Evolutionary conservation across 305 asterid genomes (phyloP), one percentile per base, ranked within the genome.

Genomic region (Solanum aculeatissimum): DNA sequence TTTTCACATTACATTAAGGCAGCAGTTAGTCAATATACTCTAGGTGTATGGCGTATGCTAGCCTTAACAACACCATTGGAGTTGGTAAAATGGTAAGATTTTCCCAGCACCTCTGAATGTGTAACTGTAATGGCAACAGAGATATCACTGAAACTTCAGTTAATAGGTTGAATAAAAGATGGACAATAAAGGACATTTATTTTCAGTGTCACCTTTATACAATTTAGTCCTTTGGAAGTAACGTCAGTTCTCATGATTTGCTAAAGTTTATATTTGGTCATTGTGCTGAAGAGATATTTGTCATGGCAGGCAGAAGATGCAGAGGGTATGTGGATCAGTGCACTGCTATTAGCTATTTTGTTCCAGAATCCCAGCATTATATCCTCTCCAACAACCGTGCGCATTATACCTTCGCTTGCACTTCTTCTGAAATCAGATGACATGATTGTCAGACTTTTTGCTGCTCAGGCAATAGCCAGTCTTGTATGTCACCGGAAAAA

Each of bases 401-500:
- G 94, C 88, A 89, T 94, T n/a, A 92, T 95, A 89, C 98, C 99
- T 9, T 94, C 91, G 69, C 95, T 97, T 49, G 94, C 98, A 62
- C 94, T 86, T 91, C 90, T 97, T 90, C 86, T 95, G 83, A 91
- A 94, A 92, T 90, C 97, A 54, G 99, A 95, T 82, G 99, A 95
- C 86, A 89, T 92, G 32, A 94, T 97, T 60, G 92, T 87, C 91
- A 90, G 97, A 88, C 92, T 95, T 87, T 95, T 97, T 90, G 97
- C 99, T 81, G 98, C 98, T 69, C 99, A 97, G 86, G 99, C 95
- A 68, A 93, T 94, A 85, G 92, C 97, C 70, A 97, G 98, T 89
- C 98, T 97, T 85, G 98, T 97, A 80, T 92, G 98, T 87, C 94
- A 97, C 49, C 99, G 99, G 40, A 97, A 97, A 96, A 89, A 98